These are phyloP conservation scores for Fusarium clavum DNA, from an alignment of 2,329 filamentous ascomycete species.

Conservation along the genomic window DNA sequence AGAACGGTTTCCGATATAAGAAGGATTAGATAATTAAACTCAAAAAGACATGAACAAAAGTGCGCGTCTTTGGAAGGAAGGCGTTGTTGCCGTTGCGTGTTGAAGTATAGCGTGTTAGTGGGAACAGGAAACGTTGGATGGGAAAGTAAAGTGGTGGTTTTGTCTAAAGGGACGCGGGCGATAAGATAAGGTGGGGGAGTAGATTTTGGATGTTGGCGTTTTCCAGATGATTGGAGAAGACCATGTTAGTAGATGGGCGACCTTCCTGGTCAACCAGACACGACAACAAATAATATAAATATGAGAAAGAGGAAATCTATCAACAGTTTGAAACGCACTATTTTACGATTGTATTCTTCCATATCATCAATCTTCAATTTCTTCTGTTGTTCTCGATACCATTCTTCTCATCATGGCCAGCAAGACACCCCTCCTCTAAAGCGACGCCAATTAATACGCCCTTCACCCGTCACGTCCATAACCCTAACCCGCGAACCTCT, in stretches of 20 bases:
- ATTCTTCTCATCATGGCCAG: not conserved
- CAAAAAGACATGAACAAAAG: not conserved
- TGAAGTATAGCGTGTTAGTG: conserved; percentile 27
- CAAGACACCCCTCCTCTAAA: not conserved
- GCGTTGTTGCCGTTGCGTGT: conserved; percentile 13
- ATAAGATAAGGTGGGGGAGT: conserved; percentile 38
- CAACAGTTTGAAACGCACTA: not conserved
- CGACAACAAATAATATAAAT: conserved; percentile 23
- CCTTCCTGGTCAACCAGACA: conserved; percentile 28
- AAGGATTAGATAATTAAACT: not conserved
- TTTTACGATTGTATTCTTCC: not conserved
- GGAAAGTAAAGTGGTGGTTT: conserved; percentile 33
- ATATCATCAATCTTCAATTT: not conserved
- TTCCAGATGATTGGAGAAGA: conserved; percentile 4
- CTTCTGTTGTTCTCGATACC: not conserved
- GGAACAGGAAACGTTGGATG: conserved; percentile 19
- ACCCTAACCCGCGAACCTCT: conserved; percentile 30
- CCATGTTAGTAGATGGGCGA: not conserved
- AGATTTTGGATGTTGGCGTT: conserved; percentile 1
- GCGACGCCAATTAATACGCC: not conserved
- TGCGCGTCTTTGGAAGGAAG: not conserved
- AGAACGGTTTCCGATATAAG: not conserved
- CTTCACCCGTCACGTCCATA: conserved; percentile 23
- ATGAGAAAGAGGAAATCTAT: not conserved
- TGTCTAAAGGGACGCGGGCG: conserved; percentile 28